Base-by-base conservation (phyloP, 2,329 filamentous ascomycete genomes). In the Trichophyton rubrum region DNA sequence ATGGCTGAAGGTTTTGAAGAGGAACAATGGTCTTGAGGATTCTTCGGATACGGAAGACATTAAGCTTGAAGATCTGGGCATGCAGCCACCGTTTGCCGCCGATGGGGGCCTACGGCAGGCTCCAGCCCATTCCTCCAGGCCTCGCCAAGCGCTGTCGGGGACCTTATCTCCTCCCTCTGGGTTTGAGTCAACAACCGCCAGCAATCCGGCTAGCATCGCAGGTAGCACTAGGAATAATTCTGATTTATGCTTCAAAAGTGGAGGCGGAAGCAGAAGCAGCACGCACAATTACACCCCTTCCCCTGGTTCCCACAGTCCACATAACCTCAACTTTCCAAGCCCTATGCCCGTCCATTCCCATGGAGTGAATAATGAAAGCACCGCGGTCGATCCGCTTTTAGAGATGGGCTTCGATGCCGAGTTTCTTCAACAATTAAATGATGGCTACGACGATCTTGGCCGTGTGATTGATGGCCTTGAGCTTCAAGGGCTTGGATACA, bases 1-100 rank as follows among this genome's bases (percentile, higher is more conserved):
- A 8, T 78, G 76, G 76, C 68, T 78, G 9, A 71, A 72, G 60
- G 67, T 76, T 27, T 65, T 78, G 58, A 78, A 78, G 64, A 73
- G 72, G 8, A 73, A 77, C 62, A 67, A 71, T 43, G 76, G 75
- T 3, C 64, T 78, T 17, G 67, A 70, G 22, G 63, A 66, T 15
- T 61, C 68, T 1, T 69, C 69, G 11, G 65, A 67, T n/a, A 68
- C 70, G 5, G 68, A 73, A 17, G 67, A 69, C 47, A 69, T 73
- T 11, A 68, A 70, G 55, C 67, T 74, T 15, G 66, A 69, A 11
- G 72, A 75, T 62, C 62, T 77, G 20, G 74, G 71, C 1, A 73
- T 78, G 69, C 71, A 74, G 57, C 73, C 74, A 1, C 76, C 75
- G 6, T 77, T 72, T 63, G 74, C 74, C 27, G 67, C 71, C 13